Evolutionary conservation across 352 stramenopile genomes (phyloP), one percentile per base, ranked within the genome.

Genomic region (Globisporangium acanthophoron): DNA sequence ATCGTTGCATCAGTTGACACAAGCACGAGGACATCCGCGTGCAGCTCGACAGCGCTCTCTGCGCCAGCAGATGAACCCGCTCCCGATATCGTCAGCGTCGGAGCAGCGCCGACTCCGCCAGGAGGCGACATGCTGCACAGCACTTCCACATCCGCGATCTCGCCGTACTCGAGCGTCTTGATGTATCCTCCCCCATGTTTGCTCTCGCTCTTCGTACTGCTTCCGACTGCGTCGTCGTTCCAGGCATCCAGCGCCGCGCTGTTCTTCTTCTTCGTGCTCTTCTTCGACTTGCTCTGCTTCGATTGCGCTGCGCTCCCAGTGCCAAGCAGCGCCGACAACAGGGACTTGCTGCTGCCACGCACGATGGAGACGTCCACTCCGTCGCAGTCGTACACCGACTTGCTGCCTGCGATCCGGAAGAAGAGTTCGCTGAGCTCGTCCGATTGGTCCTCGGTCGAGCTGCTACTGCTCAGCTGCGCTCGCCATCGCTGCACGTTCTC

Each of bases 131-230:
- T 62, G 59, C 61, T 72, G 3, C 71, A 55, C 5, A 90, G 62
- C 24, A 90, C 24, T 40, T 85, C 66, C 1, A 88, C 21, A 16
- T 73, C 76, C 0, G 67, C 58, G 33, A 90, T 76, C 11, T 78
- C 66, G 0, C 77, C 75, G 47, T 85, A 88, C 58, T 88, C 80
- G n/a, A 90, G 54, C 0, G 75, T 82, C 33, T 46, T 39, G 35
- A 74, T 2, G 59, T 16, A n/a, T 18, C 21, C 18, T 35, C 31
- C 6, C 49, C 27, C 59, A 27, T 35, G 15, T 13, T 55, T 1
- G 24, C 1, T 27, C 24, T 27, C 24, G 24, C 24, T 27, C 24
- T 27, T 27, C 24, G 24, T 27, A 27, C 24, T 27, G 24, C 24
- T 27, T 27, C 24, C 24, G 24, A 27, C 1, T 27, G 24, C 24